Conservation (phyloP, 371 early-diverging fungal species). For the Cokeromyces recurvatus region DNA sequence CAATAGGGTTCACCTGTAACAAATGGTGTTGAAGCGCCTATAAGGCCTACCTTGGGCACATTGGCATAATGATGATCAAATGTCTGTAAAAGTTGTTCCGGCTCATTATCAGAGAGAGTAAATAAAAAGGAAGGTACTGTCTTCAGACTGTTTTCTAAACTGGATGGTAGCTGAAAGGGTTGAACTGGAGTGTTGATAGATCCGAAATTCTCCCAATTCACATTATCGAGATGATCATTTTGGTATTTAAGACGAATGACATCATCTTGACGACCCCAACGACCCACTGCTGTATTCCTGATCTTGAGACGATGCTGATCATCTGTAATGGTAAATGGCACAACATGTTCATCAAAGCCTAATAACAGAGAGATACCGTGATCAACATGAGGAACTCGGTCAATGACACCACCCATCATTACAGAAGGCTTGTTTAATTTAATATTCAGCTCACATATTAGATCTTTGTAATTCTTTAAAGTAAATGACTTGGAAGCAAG, state of each 20-base stretch:
- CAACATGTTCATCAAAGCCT: conserved; percentile 27
- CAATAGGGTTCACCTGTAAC: conserved; percentile 62
- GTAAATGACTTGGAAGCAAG: conserved; percentile 40
- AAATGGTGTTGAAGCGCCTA: conserved; percentile 69
- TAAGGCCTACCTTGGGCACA: conserved; percentile 51
- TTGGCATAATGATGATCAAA: conserved; percentile 50
- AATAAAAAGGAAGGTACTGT: conserved; percentile 38
- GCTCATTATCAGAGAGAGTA: conserved; percentile 60
- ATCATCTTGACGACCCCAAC: conserved; percentile 52
- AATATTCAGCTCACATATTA: conserved; percentile 4
- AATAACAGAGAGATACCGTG: conserved; percentile 47
- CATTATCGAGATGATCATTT: conserved; percentile 36
- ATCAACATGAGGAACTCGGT: conserved; percentile 43
- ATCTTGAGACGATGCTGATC: conserved; percentile 36
- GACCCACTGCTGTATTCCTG: conserved; percentile 50
- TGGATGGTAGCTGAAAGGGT: conserved; percentile 16
- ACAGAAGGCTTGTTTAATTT: conserved; percentile 10
- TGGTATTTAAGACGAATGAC: conserved; percentile 24
- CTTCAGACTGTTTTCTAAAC: not conserved
- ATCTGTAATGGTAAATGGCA: conserved; percentile 24
- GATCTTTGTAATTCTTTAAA: conserved; percentile 13
- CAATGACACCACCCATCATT: conserved; percentile 46
- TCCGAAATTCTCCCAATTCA: conserved; percentile 45
- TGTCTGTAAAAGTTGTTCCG: conserved; percentile 54
- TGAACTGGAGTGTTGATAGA: conserved; percentile 34